Evolutionary conservation across 1,284 basidiomycete genomes (phyloP).

Genomic region (Ceratorhiza oryzae-sativae): DNA sequence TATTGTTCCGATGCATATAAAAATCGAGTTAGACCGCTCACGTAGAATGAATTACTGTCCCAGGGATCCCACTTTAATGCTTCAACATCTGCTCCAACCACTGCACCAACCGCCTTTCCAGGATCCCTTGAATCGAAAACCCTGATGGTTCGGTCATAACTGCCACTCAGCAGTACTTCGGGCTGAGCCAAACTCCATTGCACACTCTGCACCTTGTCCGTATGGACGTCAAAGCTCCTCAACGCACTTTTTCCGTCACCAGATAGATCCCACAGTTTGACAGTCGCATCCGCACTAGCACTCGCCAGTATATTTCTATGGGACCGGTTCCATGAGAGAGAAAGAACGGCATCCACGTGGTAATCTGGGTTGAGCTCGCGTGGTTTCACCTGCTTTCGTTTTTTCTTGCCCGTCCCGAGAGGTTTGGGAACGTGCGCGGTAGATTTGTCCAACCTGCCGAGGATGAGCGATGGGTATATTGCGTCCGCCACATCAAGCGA

Average conservation of each 20-base stretch:
- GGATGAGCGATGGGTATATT: conserved; percentile 91
- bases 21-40: conserved; percentile 54
- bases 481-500: conserved; percentile 92
- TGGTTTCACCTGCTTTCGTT: conserved; percentile 86
- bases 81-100: conserved; percentile 91
- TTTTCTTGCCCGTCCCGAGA: conserved; percentile 90
- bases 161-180: conserved; percentile 88
- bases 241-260: conserved; percentile 68
- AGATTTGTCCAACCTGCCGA: conserved; percentile 89
- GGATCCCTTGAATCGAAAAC: conserved; percentile 92
- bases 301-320: conserved; percentile 92
- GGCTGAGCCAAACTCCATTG: conserved; percentile 93
- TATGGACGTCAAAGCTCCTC: conserved; percentile 87
- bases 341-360: conserved; percentile 94
- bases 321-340: conserved; percentile 89
- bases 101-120: conserved; percentile 76
- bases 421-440: conserved; percentile 78
- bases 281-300: conserved; percentile 91
- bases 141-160: conserved; percentile 91
- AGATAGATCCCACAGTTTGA: conserved; percentile 97
- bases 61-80: conserved; percentile 96
- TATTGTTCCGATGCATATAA: conserved; percentile 18
- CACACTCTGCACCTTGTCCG: conserved; percentile 97
- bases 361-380: conserved; percentile 71
- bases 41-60: conserved; percentile 87